A percentile compares a stretch with the other conserved stretches of the same genome.
Conservation (phyloP, 257 asterid genomes). For the Leonotis leonurus region DNA sequence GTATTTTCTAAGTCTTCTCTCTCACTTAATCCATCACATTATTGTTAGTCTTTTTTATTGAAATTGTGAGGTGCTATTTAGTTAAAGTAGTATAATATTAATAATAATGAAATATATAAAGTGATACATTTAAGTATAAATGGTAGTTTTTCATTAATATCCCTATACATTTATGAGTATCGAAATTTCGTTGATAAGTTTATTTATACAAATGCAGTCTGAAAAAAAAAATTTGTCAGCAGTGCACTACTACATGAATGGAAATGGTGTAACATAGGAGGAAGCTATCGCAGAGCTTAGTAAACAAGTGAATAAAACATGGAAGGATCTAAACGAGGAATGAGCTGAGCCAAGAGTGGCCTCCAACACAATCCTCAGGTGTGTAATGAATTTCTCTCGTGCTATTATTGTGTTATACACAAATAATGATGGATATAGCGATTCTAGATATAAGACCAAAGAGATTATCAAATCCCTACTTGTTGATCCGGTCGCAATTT, state of each 20-base stretch:
- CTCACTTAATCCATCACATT: too few species aligned
- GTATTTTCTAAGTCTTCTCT: too few species aligned
- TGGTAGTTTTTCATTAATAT: too few species aligned
- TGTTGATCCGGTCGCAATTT: too few species aligned
- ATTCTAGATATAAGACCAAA: conserved; percentile 16
- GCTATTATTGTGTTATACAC: conserved; percentile 11
- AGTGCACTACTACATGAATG: conserved; percentile 27
- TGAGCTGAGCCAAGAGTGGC: neutral
- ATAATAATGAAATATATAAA: too few species aligned
- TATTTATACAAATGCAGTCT: neutral
- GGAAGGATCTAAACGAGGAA: conserved; percentile 28
- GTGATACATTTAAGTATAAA: too few species aligned
- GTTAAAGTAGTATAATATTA: too few species aligned
- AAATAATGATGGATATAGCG: conserved; percentile 17
- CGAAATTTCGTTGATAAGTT: too few species aligned
- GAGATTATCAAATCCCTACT: neutral
- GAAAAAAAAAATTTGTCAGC: conserved; percentile 24
- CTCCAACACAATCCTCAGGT: neutral
- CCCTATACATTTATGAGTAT: too few species aligned
- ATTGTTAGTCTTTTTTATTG: too few species aligned
- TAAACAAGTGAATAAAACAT: conserved; percentile 7
- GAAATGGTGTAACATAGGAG: conserved; percentile 3
- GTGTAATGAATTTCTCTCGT: conserved; percentile 17
- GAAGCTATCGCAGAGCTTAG: conserved; percentile 15
- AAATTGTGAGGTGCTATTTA: too few species aligned